Evolutionary conservation across 768 basidiomycete species (phyloP).

Genomic region (Pleurotus djamor): DNA sequence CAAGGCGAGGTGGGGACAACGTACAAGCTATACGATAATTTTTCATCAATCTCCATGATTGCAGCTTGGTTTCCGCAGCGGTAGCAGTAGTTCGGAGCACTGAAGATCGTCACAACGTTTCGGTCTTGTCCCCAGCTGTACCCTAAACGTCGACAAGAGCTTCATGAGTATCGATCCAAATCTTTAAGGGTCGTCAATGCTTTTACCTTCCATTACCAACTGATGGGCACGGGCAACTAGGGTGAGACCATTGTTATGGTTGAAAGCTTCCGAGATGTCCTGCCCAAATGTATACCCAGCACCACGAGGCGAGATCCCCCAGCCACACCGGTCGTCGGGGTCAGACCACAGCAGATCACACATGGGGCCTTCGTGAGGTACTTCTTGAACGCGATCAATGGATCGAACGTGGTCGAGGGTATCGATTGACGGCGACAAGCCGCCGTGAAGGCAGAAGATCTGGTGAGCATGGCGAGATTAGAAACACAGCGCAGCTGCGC

Average conservation of each 20-base stretch:
- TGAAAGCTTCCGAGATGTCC: slow-evolving; percentile 98
- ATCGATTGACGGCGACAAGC: slow-evolving; percentile 98
- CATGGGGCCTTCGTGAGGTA: slow-evolving; percentile 99
- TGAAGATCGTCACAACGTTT: slow-evolving; percentile 99
- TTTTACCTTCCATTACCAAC: slow-evolving; percentile 90
- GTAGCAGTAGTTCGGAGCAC: slow-evolving; percentile 99
- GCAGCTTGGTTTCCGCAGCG: slow-evolving; percentile 99
- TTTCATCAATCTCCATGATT: slow-evolving; percentile 99
- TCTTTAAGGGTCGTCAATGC: slow-evolving; percentile 20
- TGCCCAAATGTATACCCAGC: slow-evolving; percentile 99
- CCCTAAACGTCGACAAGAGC: slow-evolving; percentile 35
- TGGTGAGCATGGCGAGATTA: slow-evolving; percentile 25
- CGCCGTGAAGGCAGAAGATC: slow-evolving; percentile 99
- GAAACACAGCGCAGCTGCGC: background rate
- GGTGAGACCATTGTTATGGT: slow-evolving; percentile 98
- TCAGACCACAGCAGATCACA: slow-evolving; percentile 99
- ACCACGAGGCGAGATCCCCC: slow-evolving; percentile 98
- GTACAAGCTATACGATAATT: slow-evolving; percentile 90
- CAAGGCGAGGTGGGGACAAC: slow-evolving; percentile 25
- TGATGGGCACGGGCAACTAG: slow-evolving; percentile 94
- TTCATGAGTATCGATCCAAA: background rate
- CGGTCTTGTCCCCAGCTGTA: slow-evolving; percentile 99
- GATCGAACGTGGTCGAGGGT: slow-evolving; percentile 99
- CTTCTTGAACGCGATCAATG: slow-evolving; percentile 98
- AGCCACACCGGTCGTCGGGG: slow-evolving; percentile 98